Base-by-base conservation (phyloP, 2,329 filamentous ascomycete genomes). In the Aureobasidium sp. region DNA sequence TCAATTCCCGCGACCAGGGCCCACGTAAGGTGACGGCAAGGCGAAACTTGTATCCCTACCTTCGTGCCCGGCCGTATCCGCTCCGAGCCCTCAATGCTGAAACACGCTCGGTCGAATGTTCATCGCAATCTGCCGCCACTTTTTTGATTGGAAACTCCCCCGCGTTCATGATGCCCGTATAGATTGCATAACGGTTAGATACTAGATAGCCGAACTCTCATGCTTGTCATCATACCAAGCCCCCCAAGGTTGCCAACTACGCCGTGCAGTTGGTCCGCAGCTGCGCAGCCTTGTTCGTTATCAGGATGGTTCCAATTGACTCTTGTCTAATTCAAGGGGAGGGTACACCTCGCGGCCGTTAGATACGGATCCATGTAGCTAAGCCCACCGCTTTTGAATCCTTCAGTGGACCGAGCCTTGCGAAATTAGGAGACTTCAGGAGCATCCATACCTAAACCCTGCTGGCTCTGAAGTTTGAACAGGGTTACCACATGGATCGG, bases 91-190 rank as follows among this genome's bases (percentile, higher is more conserved):
- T 59, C 39, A 24, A 13, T 39, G 43, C 55, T 59, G 55, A 59
- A 59, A 59, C 51, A 55, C 43, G 43, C 17, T 48, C 29, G 26
- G 32, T 48, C 43, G 52, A 48, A 29, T 29, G 55, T 59, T 43
- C 55, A 59, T 59, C 55, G 32, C 20, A 59, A 59, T 59, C 55
- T 59, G 55, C 55, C 55, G 43, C 43, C 24, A 27, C 29, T 27
- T 27, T 29, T 51, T 59, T 59, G 55, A 47, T 59, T 59, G 43
- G 32, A n/a, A 59, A 20, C 55, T 59, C 43, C 55, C 55, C 53
- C 55, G 43, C 55, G 32, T 48, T 48, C 43, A 48, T 39, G 32
- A 20, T 27, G 15, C 32, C 46, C 24, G 43, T 59, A 59, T 47
- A 48, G 17, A 48, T 29, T 24, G 15, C 32, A 29, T 9, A 13